phyloP scores from a whole-genome alignment of 2,329 filamentous ascomycete genomes.

The Tympanopsis confertula region DNA sequence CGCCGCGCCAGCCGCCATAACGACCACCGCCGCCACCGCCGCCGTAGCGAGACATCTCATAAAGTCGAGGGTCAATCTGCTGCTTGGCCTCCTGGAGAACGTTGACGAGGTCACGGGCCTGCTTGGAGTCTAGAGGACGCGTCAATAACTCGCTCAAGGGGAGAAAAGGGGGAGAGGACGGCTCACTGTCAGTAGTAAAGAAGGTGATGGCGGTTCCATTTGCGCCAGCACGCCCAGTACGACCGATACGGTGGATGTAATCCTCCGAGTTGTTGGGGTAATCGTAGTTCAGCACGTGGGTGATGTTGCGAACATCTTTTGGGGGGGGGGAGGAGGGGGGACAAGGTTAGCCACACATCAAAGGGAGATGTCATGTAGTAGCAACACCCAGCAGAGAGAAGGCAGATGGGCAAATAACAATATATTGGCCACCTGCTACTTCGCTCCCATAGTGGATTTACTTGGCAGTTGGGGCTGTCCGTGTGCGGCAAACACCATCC shows the following conservation, averaged over 20 bases:
- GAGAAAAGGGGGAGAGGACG: conserved; percentile 1
- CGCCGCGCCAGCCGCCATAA: conserved; percentile 53
- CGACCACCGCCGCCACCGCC: conserved; percentile 70
- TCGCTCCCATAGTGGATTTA: too few relatives aligned
- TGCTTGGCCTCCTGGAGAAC: conserved; percentile 96
- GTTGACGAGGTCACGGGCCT: conserved; percentile 89
- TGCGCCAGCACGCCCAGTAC: conserved; percentile 88
- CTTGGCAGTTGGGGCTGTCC: too few relatives aligned
- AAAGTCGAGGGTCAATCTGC: conserved; percentile 88
- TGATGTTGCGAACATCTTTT: conserved; percentile 99
- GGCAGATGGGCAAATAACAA: too few relatives aligned
- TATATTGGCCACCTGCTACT: too few relatives aligned
- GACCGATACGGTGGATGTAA: conserved; percentile 92
- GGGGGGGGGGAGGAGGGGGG: conserved; percentile 22
- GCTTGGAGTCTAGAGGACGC: conserved; percentile 59
- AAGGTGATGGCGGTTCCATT: conserved; percentile 95
- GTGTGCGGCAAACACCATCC: too few relatives aligned
- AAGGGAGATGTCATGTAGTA: too few relatives aligned
- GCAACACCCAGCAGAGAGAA: too few relatives aligned
- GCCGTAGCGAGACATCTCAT: conserved; percentile 89
- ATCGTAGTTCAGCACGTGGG: conserved; percentile 99
- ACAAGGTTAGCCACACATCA: conserved; percentile 57
- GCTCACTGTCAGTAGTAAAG: conserved; percentile 98
- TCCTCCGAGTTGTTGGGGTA: conserved; percentile 99
- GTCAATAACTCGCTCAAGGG: conserved; percentile 8